These are phyloP conservation scores for Nicotiana tomentosiformis DNA, from an alignment of 257 asterid species.

Conservation along the genomic window DNA sequence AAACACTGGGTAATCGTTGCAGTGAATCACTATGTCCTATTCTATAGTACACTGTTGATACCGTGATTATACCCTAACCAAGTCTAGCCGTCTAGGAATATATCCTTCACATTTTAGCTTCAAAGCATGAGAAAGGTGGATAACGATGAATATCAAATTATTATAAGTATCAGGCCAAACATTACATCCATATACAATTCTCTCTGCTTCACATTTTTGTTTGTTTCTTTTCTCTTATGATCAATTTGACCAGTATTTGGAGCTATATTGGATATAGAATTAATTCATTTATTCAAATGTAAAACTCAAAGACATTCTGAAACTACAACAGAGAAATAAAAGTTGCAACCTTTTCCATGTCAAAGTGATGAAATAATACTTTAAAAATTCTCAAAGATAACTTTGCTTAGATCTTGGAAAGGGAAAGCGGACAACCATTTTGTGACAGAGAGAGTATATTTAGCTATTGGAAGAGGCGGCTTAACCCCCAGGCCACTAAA, in stretches of 20 bases:
- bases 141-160: neutral
- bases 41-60: neutral
- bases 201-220: neutral
- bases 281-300: neutral
- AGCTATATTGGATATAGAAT: neutral
- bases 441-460: conserved; percentile 3
- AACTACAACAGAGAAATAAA: neutral
- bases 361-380: neutral
- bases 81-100: neutral
- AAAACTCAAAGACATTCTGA: neutral
- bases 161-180: neutral
- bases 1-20: neutral
- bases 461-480: neutral
- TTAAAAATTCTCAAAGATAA: neutral
- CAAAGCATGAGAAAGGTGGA: neutral
- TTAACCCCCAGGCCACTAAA: too few species aligned
- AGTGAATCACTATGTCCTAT: neutral
- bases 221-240: neutral
- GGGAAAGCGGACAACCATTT: neutral
- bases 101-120: neutral
- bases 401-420: neutral
- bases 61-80: neutral
- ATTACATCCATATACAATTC: neutral
- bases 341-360: neutral
- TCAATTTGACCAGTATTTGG: neutral